Percentiles rank a stretch among this genome's conserved stretches.
These are phyloP conservation scores for Penicillium chermesinum DNA, from an alignment of 495 filamentous ascomycete genomes.

Conservation along the genomic window DNA sequence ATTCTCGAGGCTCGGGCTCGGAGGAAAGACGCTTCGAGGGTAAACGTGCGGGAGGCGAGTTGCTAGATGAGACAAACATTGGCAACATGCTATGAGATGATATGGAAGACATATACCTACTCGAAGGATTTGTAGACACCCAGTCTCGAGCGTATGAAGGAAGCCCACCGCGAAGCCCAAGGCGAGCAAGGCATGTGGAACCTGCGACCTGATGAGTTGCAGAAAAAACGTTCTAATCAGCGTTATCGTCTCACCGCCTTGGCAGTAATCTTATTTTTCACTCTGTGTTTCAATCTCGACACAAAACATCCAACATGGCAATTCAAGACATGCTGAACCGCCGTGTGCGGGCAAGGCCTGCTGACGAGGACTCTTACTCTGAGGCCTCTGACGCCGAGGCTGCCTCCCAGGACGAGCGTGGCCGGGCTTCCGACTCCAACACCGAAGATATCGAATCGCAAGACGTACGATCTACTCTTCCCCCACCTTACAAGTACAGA, in stretches of 20 bases:
- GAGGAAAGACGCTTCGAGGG: not conserved
- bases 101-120: not conserved
- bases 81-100: not conserved
- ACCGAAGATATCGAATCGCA: constrained; percentile 27
- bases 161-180: not conserved
- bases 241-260: constrained; percentile 24
- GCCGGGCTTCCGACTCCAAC: no score
- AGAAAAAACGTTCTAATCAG: constrained; percentile 22
- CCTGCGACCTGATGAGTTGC: constrained; percentile 1
- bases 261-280: constrained; percentile 26
- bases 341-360: constrained; percentile 53
- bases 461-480: constrained; percentile 17
- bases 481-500: not conserved
- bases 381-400: constrained; percentile 25
- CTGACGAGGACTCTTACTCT: constrained; percentile 44
- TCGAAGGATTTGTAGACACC: not conserved
- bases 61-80: not conserved
- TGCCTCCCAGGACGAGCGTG: constrained; percentile 22
- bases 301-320: constrained; percentile 28
- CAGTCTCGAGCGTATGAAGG: not conserved
- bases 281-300: not conserved
- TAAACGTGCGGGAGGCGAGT: not conserved
- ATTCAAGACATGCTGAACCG: constrained; percentile 51
- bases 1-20: not conserved
- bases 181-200: constrained; percentile 1